These are phyloP conservation scores for Daldinia caldariorum DNA, from an alignment of 495 filamentous ascomycete species.

Conservation along the genomic window DNA sequence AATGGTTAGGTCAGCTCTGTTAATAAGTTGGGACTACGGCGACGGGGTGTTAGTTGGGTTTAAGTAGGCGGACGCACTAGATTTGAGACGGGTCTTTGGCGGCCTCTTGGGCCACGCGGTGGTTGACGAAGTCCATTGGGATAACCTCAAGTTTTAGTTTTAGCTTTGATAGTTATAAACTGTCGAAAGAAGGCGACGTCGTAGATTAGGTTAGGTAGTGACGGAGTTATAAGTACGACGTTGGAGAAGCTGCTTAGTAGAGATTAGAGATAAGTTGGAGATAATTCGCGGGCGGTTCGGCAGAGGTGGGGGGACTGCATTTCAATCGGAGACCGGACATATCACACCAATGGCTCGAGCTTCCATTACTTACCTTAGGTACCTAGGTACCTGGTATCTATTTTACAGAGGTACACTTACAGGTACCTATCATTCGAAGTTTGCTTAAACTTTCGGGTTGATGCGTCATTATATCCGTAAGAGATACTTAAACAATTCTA, in stretches of 20 bases:
- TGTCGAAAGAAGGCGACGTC: neutral
- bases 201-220: too few relatives aligned
- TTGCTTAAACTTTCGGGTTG: neutral
- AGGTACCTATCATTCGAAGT: neutral
- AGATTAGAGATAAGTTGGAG: neutral
- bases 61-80: slow-evolving; percentile 42
- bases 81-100: slow-evolving; percentile 47
- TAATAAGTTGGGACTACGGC: slow-evolving; percentile 15
- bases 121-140: slow-evolving; percentile 66
- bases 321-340: neutral
- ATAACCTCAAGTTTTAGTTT: neutral
- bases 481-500: neutral
- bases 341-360: slow-evolving; percentile 12
- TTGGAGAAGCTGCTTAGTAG: neutral
- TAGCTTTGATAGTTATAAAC: neutral
- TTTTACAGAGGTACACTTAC: too few relatives aligned
- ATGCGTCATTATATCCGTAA: neutral
- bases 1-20: slow-evolving; percentile 31
- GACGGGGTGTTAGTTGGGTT: slow-evolving; percentile 37
- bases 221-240: neutral
- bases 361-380: neutral
- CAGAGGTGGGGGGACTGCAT: neutral
- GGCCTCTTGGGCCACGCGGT: slow-evolving; percentile 61
- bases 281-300: slow-evolving; percentile 4
- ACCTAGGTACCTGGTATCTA: too few relatives aligned